Evolutionary conservation across 2,329 filamentous ascomycete species (phyloP).

Genomic region (Penicillium hordei): DNA sequence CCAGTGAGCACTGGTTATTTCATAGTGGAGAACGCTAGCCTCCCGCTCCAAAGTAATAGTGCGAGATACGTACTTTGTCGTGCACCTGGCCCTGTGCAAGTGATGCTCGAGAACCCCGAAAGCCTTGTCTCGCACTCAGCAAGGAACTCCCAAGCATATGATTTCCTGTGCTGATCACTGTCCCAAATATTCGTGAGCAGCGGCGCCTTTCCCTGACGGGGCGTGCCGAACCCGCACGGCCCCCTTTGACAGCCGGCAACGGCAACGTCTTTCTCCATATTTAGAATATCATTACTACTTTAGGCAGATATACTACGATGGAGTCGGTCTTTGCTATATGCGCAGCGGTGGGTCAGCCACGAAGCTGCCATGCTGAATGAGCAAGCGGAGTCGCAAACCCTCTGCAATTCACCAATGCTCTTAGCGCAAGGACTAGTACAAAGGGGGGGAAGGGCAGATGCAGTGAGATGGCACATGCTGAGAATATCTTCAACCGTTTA

Average conservation of each 20-base stretch:
- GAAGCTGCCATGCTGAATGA: neutral
- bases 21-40: constrained; percentile 6
- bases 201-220: neutral
- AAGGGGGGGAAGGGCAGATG: neutral
- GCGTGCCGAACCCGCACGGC: constrained; percentile 1
- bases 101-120: neutral
- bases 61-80: neutral
- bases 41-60: neutral
- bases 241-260: neutral
- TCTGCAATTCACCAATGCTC: neutral
- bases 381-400: neutral
- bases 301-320: neutral
- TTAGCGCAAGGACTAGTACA: neutral
- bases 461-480: neutral
- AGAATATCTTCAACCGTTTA: neutral
- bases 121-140: neutral
- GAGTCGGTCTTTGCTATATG: neutral
- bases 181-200: neutral
- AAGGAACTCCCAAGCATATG: too few species aligned
- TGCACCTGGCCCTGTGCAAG: neutral
- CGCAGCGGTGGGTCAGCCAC: neutral
- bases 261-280: neutral
- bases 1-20: neutral
- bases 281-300: constrained; percentile 1
- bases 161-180: neutral